Percentiles rank a stretch among this genome's conserved stretches.
phyloP scores from a whole-genome alignment of 2,329 filamentous ascomycete species.

The Sporothrix phasma region DNA sequence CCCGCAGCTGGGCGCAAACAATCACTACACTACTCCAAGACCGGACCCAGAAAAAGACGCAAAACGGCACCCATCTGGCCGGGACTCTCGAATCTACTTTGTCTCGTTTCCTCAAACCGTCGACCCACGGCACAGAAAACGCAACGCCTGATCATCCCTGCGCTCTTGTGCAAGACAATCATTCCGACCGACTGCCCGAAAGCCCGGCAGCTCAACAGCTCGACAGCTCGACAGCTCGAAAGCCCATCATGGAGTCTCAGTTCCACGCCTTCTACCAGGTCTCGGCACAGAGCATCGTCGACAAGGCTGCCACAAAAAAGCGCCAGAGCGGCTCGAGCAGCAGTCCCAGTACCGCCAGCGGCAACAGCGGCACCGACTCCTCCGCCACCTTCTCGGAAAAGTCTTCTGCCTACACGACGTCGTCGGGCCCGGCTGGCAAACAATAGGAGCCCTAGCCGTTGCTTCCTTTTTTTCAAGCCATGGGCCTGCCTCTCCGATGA shows the following conservation, averaged over 20 bases:
- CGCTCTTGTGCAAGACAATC: not conserved
- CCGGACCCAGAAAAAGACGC: not conserved
- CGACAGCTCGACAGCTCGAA: not conserved
- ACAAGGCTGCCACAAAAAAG: constrained; percentile 1
- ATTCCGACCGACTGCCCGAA: not conserved
- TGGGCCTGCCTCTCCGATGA: not conserved
- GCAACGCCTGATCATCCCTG: too few species aligned
- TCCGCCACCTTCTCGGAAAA: not conserved
- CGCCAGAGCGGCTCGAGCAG: not conserved
- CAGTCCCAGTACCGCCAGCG: not conserved
- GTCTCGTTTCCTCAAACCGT: not conserved
- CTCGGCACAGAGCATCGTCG: constrained; percentile 3
- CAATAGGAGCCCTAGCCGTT: too few species aligned
- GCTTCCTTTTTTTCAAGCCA: not conserved
- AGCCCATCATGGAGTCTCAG: constrained; percentile 6
- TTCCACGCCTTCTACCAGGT: constrained; percentile 8
- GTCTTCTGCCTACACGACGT: not conserved
- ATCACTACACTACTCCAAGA: not conserved
- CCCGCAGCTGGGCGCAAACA: not conserved
- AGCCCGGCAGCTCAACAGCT: not conserved
- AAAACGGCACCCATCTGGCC: not conserved
- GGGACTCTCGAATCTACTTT: not conserved
- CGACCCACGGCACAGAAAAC: not conserved
- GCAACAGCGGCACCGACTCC: not conserved
- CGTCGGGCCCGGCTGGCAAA: not conserved